Evolutionary conservation across 305 asterid genomes (phyloP).

Genomic region (Solanum chacoense): DNA sequence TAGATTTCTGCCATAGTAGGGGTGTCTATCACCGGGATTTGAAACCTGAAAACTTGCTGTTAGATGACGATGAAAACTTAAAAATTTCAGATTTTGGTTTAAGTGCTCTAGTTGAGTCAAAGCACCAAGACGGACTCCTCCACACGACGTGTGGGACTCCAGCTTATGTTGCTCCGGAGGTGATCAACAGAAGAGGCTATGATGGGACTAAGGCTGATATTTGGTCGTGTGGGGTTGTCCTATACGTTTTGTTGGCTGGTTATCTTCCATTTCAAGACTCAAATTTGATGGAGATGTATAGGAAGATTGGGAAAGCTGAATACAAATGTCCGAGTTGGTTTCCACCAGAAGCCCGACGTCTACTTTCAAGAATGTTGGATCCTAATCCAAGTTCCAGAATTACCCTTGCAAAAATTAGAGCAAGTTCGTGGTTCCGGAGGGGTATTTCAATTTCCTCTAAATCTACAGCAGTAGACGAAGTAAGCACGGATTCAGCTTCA

Average conservation of each 20-base stretch:
- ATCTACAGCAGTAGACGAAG: constrained; percentile 10
- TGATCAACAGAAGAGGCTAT: constrained; percentile 40
- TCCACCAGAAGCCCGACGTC: constrained; percentile 31
- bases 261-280: constrained; percentile 38
- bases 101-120: constrained; percentile 37
- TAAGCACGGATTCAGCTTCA: constrained; percentile 9
- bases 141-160: constrained; percentile 58
- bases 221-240: constrained; percentile 72
- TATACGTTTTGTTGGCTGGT: constrained; percentile 37
- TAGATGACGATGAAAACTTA: constrained; percentile 39
- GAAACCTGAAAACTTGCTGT: constrained; percentile 44
- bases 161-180: constrained; percentile 59
- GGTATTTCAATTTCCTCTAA: constrained; percentile 19
- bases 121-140: constrained; percentile 37
- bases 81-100: constrained; percentile 53
- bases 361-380: constrained; percentile 42
- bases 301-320: constrained; percentile 48
- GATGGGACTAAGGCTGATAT: constrained; percentile 56
- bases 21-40: constrained; percentile 57
- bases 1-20: constrained; percentile 47
- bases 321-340: constrained; percentile 52
- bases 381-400: constrained; percentile 40
- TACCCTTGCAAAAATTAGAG: constrained; percentile 40
- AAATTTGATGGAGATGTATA: constrained; percentile 46
- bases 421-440: constrained; percentile 32